Evolutionary conservation across 75 land plant species (phyloP).

Genomic region (Sequoiadendron giganteum): DNA sequence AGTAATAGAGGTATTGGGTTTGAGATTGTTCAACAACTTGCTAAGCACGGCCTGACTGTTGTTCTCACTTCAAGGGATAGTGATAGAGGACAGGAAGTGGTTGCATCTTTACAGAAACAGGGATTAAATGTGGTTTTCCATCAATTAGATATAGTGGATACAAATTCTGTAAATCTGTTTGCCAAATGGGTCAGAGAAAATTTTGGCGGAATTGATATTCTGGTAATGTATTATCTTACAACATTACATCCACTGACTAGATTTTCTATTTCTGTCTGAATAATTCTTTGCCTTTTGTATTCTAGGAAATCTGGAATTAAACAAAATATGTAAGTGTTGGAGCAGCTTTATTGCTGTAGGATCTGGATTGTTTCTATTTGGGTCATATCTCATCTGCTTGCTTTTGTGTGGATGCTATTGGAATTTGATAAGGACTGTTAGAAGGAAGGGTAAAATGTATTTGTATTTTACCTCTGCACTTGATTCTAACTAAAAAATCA

Average conservation of each 20-base stretch:
- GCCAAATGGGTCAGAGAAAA: conserved; percentile 49
- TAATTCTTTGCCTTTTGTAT: not conserved
- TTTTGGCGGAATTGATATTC: conserved; percentile 73
- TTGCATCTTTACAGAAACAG: conserved; percentile 42
- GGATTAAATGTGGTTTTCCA: conserved; percentile 62
- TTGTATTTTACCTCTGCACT: not conserved
- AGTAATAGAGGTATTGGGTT: conserved; percentile 79
- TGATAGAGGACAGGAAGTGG: conserved; percentile 47
- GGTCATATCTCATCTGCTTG: not conserved
- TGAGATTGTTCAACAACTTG: conserved; percentile 74
- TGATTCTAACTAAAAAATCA: not conserved
- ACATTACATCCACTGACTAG: not conserved
- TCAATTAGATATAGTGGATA: conserved; percentile 56
- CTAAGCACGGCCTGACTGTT: conserved; percentile 62
- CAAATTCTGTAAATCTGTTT: conserved; percentile 54
- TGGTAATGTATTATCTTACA: conserved; percentile 33
- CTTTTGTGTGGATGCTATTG: not conserved
- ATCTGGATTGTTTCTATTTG: not conserved
- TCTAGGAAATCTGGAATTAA: not conserved
- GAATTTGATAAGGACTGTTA: not conserved
- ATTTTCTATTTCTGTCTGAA: not conserved
- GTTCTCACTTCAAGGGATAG: conserved; percentile 64
- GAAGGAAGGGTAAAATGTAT: not conserved
- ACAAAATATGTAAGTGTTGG: not conserved
- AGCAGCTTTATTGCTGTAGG: not conserved